Evolutionary conservation across 768 basidiomycete genomes (phyloP).

Genomic region (Lactarius hengduanensis): DNA sequence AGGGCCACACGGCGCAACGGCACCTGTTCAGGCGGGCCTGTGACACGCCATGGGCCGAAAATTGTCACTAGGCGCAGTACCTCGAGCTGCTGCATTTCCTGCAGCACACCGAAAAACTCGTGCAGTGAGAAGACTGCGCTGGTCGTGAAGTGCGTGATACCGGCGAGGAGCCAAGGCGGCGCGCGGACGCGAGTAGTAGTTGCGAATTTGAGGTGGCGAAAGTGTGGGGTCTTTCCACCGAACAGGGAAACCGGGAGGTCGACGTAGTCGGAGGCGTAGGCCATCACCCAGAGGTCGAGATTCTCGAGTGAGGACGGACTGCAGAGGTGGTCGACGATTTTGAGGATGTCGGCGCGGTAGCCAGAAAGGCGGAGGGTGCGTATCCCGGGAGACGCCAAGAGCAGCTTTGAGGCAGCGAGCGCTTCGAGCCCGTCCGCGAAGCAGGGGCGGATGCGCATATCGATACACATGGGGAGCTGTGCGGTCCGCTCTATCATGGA

Average conservation of each 20-base stretch:
- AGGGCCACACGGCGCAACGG: not conserved
- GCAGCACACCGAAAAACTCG: slow-evolving; percentile 4
- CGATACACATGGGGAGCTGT: slow-evolving; percentile 12
- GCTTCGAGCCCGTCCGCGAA: slow-evolving; percentile 8
- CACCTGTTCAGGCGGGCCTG: not conserved
- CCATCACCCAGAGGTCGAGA: not conserved
- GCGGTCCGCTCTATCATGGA: slow-evolving; percentile 23
- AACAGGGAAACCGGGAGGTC: slow-evolving; percentile 11
- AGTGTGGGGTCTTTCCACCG: slow-evolving; percentile 6
- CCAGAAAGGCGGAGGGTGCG: slow-evolving; percentile 17
- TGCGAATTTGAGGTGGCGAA: slow-evolving; percentile 9
- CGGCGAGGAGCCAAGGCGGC: slow-evolving; percentile 15
- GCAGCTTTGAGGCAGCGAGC: slow-evolving; percentile 9
- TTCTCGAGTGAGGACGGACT: slow-evolving; percentile 15
- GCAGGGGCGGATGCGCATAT: slow-evolving; percentile 3
- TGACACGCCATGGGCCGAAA: not conserved
- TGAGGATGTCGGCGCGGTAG: slow-evolving; percentile 7
- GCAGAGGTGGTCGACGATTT: slow-evolving; percentile 9
- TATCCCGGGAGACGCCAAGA: slow-evolving; percentile 13
- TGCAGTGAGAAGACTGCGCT: slow-evolving; percentile 3
- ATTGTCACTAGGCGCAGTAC: slow-evolving; percentile 14
- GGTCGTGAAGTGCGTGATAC: slow-evolving; percentile 16
- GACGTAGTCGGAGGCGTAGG: not conserved
- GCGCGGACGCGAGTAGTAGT: slow-evolving; percentile 7
- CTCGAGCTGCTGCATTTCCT: slow-evolving; percentile 14